Conservation (phyloP, 192 early-diverging fungal genomes). For the Entomortierella beljakovae region DNA sequence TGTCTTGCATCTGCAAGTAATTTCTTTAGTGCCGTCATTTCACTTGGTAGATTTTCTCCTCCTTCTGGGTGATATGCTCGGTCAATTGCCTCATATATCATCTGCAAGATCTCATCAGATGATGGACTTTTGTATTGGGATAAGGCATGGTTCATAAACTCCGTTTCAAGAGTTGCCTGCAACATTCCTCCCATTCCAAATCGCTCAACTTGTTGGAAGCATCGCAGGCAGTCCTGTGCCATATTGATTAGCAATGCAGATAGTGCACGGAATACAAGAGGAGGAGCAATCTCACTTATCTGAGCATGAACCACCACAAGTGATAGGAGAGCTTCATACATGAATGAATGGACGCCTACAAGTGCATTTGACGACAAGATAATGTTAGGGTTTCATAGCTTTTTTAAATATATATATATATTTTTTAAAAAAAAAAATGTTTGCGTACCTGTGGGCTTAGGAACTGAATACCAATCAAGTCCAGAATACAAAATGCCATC, state of each 20-base stretch:
- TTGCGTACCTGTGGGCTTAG: slow-evolving; percentile 75
- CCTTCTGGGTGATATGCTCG: slow-evolving; percentile 67
- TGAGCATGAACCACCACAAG: slow-evolving; percentile 93
- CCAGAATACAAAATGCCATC: slow-evolving; percentile 88
- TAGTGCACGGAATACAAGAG: slow-evolving; percentile 81
- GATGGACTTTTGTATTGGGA: slow-evolving; percentile 77
- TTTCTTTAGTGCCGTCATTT: slow-evolving; percentile 65
- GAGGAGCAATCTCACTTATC: slow-evolving; percentile 85
- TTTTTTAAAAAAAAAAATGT: background rate
- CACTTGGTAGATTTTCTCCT: slow-evolving; percentile 61
- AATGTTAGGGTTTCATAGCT: too few species aligned
- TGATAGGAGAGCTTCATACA: slow-evolving; percentile 85
- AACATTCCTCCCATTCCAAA: slow-evolving; percentile 95
- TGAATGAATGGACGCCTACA: slow-evolving; percentile 89
- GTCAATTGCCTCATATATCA: slow-evolving; percentile 83
- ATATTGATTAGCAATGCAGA: slow-evolving; percentile 78
- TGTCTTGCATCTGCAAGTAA: slow-evolving; percentile 62
- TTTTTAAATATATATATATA: too few species aligned
- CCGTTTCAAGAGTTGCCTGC: slow-evolving; percentile 93
- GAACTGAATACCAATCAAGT: slow-evolving; percentile 85
- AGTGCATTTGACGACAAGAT: background rate
- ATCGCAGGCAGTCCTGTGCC: slow-evolving; percentile 82
- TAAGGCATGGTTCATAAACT: slow-evolving; percentile 89
- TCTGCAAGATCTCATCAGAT: slow-evolving; percentile 74
- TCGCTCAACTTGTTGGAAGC: slow-evolving; percentile 81